Evolutionary conservation across 2,329 filamentous ascomycete genomes (phyloP).

Genomic region (Fusarium siculi): DNA sequence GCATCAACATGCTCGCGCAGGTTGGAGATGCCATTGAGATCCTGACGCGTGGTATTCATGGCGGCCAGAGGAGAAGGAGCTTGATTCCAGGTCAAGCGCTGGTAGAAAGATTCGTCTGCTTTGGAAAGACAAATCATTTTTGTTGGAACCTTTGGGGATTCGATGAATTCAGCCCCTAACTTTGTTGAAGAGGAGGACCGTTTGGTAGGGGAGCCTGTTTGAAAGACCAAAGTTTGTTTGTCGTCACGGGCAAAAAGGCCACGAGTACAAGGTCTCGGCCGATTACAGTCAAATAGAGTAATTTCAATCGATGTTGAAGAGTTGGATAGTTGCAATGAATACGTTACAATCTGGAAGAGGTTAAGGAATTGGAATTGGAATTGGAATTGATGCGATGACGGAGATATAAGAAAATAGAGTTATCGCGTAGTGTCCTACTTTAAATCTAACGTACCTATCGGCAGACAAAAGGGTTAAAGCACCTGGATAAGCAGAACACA

Average conservation of each 20-base stretch:
- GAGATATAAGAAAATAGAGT: slow-evolving; percentile 15
- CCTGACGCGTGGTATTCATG: slow-evolving; percentile 63
- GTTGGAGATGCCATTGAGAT: slow-evolving; percentile 66
- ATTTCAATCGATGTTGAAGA: slow-evolving; percentile 4
- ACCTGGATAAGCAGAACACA: slow-evolving; percentile 21
- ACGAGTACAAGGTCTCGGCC: slow-evolving; percentile 5
- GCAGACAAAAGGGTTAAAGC: slow-evolving; percentile 33
- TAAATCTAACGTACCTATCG: not conserved
- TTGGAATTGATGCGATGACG: not conserved
- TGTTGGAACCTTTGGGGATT: not conserved
- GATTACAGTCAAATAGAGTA: slow-evolving; percentile 3
- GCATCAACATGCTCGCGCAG: slow-evolving; percentile 56
- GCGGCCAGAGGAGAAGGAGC: slow-evolving; percentile 61
- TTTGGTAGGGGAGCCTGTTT: slow-evolving; percentile 8
- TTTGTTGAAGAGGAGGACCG: not conserved
- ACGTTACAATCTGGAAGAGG: not conserved
- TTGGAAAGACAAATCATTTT: slow-evolving; percentile 65
- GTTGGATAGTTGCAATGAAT: not conserved
- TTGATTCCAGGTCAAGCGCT: slow-evolving; percentile 64
- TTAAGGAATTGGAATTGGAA: not conserved
- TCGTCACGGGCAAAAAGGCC: slow-evolving; percentile 13
- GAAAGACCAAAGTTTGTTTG: not conserved
- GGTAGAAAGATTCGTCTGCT: slow-evolving; percentile 60
- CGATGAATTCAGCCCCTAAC: not conserved
- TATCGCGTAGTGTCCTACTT: not conserved